Evolutionary conservation across 805 yeast genomes (phyloP).

Genomic region (Monosporozyma servazzii): DNA sequence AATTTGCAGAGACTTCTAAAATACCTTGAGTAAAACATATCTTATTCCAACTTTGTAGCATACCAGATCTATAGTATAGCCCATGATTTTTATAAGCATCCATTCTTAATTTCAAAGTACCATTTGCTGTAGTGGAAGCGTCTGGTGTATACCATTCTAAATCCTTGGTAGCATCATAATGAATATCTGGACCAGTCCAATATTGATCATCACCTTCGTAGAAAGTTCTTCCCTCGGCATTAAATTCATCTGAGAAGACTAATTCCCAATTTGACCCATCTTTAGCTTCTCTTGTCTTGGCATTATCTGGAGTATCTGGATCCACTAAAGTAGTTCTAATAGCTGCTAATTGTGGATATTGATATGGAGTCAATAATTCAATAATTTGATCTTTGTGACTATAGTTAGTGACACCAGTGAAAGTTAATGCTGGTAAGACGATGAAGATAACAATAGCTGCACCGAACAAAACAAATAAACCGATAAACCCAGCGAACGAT

Average conservation of each 20-base stretch:
- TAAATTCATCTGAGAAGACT: slow-evolving; percentile 87
- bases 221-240: slow-evolving; percentile 81
- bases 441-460: slow-evolving; percentile 63
- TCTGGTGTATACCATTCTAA: slow-evolving; percentile 95
- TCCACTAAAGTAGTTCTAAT: slow-evolving; percentile 46
- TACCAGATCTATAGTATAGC: slow-evolving; percentile 77
- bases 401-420: slow-evolving; percentile 51
- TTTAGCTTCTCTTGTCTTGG: slow-evolving; percentile 40
- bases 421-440: slow-evolving; percentile 76
- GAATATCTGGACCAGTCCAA: slow-evolving; percentile 75
- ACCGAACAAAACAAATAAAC: slow-evolving; percentile 46
- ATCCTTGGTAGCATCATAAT: slow-evolving; percentile 82
- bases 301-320: slow-evolving; percentile 51
- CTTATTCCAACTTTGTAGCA: slow-evolving; percentile 89
- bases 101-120: slow-evolving; percentile 57
- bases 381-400: slow-evolving; percentile 4
- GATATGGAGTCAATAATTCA: slow-evolving; percentile 39
- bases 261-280: slow-evolving; percentile 67
- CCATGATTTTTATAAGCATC: slow-evolving; percentile 79
- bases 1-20: slow-evolving; percentile 62
- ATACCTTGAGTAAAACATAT: slow-evolving; percentile 81
- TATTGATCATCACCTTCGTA: slow-evolving; percentile 88
- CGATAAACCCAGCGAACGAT: slow-evolving; percentile 51
- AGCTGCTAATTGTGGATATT: slow-evolving; percentile 43
- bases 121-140: slow-evolving; percentile 69